Percentiles rank a stretch among this genome's conserved stretches.
Evolutionary conservation across 2,329 filamentous ascomycete species (phyloP).

Genomic region (Coniochaeta sp.): DNA sequence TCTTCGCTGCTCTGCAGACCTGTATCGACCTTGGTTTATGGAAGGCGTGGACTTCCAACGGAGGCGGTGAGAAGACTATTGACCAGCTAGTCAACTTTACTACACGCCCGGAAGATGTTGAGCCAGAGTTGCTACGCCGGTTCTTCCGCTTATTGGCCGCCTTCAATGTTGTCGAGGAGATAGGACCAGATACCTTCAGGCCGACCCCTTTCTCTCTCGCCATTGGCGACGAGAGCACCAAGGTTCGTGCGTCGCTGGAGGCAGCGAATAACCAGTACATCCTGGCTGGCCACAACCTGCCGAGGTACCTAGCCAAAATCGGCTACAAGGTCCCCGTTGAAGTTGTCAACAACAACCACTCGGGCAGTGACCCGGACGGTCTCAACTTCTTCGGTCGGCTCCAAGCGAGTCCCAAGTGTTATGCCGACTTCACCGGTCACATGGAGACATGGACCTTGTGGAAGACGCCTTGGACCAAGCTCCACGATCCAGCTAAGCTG

Average conservation of each 20-base stretch:
- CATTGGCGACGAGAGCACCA: conserved; percentile 22
- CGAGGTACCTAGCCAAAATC: conserved; percentile 23
- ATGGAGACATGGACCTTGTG: conserved; percentile 26
- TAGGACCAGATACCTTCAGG: conserved; percentile 19
- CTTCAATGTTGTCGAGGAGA: conserved; percentile 23
- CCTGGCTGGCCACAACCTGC: conserved; percentile 20
- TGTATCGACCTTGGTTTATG: conserved; percentile 23
- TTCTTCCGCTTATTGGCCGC: conserved; percentile 22
- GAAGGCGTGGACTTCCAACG: conserved; percentile 20
- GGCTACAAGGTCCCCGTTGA: conserved; percentile 24
- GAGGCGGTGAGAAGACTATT: conserved; percentile 19
- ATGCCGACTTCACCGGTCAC: conserved; percentile 24
- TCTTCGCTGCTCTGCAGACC: conserved; percentile 21
- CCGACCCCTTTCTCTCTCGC: conserved; percentile 23
- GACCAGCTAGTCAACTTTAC: conserved; percentile 19
- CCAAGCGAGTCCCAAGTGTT: conserved; percentile 18
- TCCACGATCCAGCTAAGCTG: conserved; percentile 18
- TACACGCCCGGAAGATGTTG: conserved; percentile 8
- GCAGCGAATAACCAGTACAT: conserved; percentile 24
- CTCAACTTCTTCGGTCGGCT: conserved; percentile 26
- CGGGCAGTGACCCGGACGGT: conserved; percentile 13
- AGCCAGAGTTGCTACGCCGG: conserved; percentile 22
- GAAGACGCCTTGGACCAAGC: conserved; percentile 25
- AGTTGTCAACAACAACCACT: conserved; percentile 18
- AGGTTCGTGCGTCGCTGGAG: conserved; percentile 21